Base-by-base conservation (phyloP, 2,329 filamentous ascomycete species). In the Colletotrichum sp. region DNA sequence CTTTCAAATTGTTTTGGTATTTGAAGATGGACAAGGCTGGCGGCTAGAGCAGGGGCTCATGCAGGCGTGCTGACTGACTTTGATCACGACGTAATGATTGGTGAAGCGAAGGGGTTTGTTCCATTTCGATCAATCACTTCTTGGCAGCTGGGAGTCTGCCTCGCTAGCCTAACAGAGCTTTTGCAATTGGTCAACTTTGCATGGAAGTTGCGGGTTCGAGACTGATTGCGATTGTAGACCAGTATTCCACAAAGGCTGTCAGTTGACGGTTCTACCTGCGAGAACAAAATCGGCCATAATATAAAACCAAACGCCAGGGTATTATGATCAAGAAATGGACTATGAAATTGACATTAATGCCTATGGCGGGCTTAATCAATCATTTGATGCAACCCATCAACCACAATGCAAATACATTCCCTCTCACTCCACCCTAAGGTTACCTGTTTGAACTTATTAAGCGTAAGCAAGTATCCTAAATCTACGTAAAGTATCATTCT, bases 291-390 rank as follows among this genome's bases (percentile, higher is more conserved):
- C 16, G 8, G 16, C 2, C 36, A 38, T 38, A 5, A 0, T 18
- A 0, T 8, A n/a, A 0, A n/a, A 12, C 6, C 18, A n/a, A 12
- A 43, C 5, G 2, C n/a, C 8, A n/a, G 3, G 18, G 1, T 6
- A 48, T n/a, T 0, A n/a, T 48, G 5, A 9, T n/a, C 9, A n/a
- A n/a, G 18, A 2, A 10, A 2, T 12, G 18, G 2, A 5, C 38
- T n/a, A 3, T 1, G 5, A 5, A 48, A 12, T n/a, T 12, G 16
- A 2, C 8, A n/a, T 0, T n/a, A 18, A 12, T 48, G 18, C 9
- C 1, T 48, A 48, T 12, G 9, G n/a, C 18, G 9, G 16, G 18
- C 18, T n/a, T n/a, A n/a, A n/a, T 12, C 4, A 1, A 48, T 48
- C 5, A 48, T 48, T 10, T 12, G 18, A 38, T 18, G 36, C 14